Base-by-base conservation (phyloP, 2,329 filamentous ascomycete genomes). In the Verticillium dahliae region DNA sequence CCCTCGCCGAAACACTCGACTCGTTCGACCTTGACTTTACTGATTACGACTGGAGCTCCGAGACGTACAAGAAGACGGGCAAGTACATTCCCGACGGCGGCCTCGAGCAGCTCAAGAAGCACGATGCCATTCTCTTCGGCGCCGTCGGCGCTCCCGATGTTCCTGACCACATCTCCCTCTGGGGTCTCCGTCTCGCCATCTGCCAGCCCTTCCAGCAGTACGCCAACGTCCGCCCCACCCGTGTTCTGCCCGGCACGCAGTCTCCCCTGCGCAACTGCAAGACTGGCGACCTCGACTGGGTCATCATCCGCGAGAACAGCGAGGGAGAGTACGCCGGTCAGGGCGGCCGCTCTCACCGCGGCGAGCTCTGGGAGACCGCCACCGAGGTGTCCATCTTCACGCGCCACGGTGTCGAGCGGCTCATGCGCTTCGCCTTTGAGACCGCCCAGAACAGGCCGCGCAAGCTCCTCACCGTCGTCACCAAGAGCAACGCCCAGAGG, bases 241-340 rank as follows among this genome's bases (percentile, higher is more conserved):
- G 80, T 39, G 80, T 86, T 38, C 80, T 89, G 60, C 78, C 78
- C 14, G 85, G 85, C 27, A 85, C 81, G 0, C 73, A 79, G 63
- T 86, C 84, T 0, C 85, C 85, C 0, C 75, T 88, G 7, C 45
- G 45, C 45, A 52, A 52, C 18, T 52, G 45, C 18, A 62, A 69
- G 9, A 77, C 81, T 68, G 73, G 81, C 67, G 68, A 72, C 61
- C 74, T 88, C 0, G 84, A 89, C 72, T 88, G 85, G 85, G 83
- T 88, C 10, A 87, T 89, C 60, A 75, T 89, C 50, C 83, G 86
- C 31, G 87, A 89, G 73, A 89, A 88, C 72, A 85, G 82, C 33
- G 86, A 89, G 65, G 86, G 86, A 59, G 86, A 89, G 67, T 88
- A 89, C 64, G 84, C 85, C 1, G 85, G 86, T 0, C 85, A 89